Evolutionary conservation across 495 filamentous ascomycete species (phyloP), one percentile per base, ranked within the genome.

Genomic region (Hypoxylon fuscum): DNA sequence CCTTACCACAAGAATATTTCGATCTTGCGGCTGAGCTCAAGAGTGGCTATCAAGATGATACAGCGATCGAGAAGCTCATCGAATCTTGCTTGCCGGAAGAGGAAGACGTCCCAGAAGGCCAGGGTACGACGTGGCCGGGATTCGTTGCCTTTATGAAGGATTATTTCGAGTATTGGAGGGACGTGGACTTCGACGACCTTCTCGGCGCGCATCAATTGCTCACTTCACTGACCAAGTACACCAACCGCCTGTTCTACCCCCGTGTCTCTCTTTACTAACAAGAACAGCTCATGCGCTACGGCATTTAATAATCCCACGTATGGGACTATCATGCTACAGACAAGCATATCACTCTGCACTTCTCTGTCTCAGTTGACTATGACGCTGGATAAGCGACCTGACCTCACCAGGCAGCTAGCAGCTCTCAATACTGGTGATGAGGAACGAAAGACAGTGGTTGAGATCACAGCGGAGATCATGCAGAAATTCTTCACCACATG

Each of bases 401-500:
- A 93, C 34, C 76, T 97, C 57, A 76, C 77, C 76, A 83, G 66
- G 75, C 82, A 66, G 77, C 85, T 80, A 54, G 86, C 67, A 69
- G 62, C 56, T 17, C 81, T 71, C 63, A 75, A 69, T 69, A 80
- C 74, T 69, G 83, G 76, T 21, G 78, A 79, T n/a, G 80, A 79
- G 27, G 81, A 87, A 8, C 79, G 79, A 12, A 83, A 86, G 57
- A 93, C 91, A 3, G 78, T 97, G 55, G 90, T 93, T 8, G 93
- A 96, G 70, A 78, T 87, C 20, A 90, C 91, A 1, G 92, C 91
- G 14, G 93, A 97, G 62, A 86, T 91, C 40, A 88, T 98, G 51
- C 88, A 93, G 42, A 88, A 91, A 60, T 91, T 93, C 3, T 96
- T 97, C 70, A 96, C 91, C 38, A 91, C 91, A 32, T 97, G 94